Conservation (phyloP, 192 early-diverging fungal genomes). For the Neocallimastix lanati region DNA sequence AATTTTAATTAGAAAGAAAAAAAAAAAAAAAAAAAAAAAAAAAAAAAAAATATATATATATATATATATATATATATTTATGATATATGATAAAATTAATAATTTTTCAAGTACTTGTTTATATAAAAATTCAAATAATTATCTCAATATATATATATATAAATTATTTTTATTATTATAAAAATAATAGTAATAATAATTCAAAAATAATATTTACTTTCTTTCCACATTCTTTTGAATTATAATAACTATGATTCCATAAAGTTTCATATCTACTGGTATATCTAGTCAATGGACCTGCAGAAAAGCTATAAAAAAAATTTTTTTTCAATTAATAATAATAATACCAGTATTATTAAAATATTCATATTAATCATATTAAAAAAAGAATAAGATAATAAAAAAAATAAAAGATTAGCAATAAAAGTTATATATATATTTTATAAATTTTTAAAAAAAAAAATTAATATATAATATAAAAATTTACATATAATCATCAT, state of each 20-base stretch:
- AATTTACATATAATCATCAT: slow-evolving; percentile 24
- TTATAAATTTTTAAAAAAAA: neutral
- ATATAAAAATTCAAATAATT: no score
- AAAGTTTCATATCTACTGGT: slow-evolving; percentile 24
- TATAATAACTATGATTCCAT: slow-evolving; percentile 21
- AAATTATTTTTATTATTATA: no score
- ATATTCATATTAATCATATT: neutral
- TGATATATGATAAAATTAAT: no score
- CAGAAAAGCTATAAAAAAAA: neutral
- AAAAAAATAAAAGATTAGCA: no score
- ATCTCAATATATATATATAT: no score
- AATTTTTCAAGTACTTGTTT: no score
- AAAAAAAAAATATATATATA: no score
- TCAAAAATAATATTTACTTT: no score
- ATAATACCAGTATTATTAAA: neutral
- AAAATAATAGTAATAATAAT: neutral
- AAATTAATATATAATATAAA: neutral
- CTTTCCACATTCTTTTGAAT: slow-evolving; percentile 21
- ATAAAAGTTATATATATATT: neutral
- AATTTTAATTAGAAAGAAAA: no score
- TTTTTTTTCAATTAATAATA: no score
- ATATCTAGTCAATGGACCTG: slow-evolving; percentile 29
- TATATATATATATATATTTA: no score
- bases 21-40: no score
- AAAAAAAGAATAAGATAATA: neutral